Base-by-base conservation (phyloP, 2,329 filamentous ascomycete genomes). In the Verticillium dahliae region DNA sequence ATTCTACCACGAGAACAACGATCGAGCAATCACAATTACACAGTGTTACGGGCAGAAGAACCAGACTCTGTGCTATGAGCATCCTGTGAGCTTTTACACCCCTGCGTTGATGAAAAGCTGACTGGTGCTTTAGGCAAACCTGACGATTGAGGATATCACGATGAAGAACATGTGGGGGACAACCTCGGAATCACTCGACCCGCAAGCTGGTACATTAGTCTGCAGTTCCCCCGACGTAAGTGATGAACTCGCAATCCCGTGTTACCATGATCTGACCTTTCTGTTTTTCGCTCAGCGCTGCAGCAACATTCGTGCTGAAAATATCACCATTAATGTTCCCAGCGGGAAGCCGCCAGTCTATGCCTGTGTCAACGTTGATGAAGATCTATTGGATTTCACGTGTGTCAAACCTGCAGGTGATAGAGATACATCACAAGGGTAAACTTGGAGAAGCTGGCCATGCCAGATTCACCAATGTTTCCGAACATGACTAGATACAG, bases 1-100 rank as follows among this genome's bases (percentile, higher is more conserved):
- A 4, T 86, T 90, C 75, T 69, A 74, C 41, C 77, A 87, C 63
- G 72, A 79, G 41, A 87, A 89, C 63, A 86, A 88, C 64, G 87
- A 89, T 68, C 57, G 73, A 67, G 52, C 73, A 69, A 66, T 77
- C 75, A 63, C 62, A 1, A 65, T 65, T 11, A 59, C 64, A 33
- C 63, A 65, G 61, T 65, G 63, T 59, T 64, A 65, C 18, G 45
- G 45, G 6, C 66, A 68, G 58, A 68, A 62, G 56, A 68, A 68
- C 61, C 62, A 63, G 18, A 56, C 72, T 68, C 58, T 68, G 62
- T 56, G 78, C 71, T 52, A 78, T 68, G 18, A 81, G 27, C 65
- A 66, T 11, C 67, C 67, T n/a, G 67, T 68, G 45, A 39, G 63
- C 52, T 52, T 13, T 62, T n/a, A 41, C 15, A 6, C 15, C 13